These are phyloP conservation scores for Cryptococcus floricola DNA, from an alignment of 1,284 basidiomycete species.

Conservation along the genomic window DNA sequence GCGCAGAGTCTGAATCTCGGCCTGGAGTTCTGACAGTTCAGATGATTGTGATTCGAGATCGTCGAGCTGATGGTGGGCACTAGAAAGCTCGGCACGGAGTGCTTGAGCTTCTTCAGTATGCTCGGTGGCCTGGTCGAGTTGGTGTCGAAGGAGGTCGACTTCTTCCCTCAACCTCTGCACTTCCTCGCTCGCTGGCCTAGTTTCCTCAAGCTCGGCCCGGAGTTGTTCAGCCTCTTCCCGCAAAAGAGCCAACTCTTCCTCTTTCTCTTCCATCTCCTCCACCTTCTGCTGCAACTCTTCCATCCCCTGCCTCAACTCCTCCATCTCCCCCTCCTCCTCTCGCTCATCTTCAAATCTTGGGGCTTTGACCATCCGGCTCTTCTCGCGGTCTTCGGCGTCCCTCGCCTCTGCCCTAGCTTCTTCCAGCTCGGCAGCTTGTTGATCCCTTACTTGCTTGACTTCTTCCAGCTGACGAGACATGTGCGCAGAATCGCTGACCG, in stretches of 20 bases:
- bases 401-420: not conserved
- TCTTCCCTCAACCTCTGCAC: not conserved
- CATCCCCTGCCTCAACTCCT: not conserved
- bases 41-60: constrained; percentile 1
- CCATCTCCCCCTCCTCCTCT: not conserved
- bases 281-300: not conserved
- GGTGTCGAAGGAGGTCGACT: not conserved
- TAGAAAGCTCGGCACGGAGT: constrained; percentile 8
- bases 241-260: constrained; percentile 4
- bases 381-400: constrained; percentile 9
- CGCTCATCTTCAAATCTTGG: not conserved
- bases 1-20: constrained; percentile 9
- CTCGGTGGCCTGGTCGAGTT: not conserved
- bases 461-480: constrained; percentile 14
- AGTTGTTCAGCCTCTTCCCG: constrained; percentile 12
- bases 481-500: constrained; percentile 18
- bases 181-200: not conserved
- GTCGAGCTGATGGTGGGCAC: constrained; percentile 9
- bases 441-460: not conserved
- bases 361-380: constrained; percentile 6
- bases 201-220: constrained; percentile 6
- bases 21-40: not conserved
- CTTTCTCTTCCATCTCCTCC: not conserved
- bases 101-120: constrained; percentile 7
- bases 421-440: constrained; percentile 8